Conservation (phyloP, 345 rosid species). For the Linum tenue region DNA sequence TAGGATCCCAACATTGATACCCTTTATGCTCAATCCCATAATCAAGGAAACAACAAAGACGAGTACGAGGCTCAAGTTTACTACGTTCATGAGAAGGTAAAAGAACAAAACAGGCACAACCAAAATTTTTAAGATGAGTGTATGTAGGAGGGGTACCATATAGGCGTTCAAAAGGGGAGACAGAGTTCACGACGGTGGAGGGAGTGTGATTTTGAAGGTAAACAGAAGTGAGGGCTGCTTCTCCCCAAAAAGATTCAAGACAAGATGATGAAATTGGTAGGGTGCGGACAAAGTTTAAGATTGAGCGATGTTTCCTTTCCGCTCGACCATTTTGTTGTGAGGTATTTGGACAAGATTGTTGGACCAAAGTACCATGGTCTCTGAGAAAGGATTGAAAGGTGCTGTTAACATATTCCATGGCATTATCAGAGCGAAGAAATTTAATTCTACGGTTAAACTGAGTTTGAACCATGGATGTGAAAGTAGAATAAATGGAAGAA, state of each 20-base stretch:
- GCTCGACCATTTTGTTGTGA: neutral
- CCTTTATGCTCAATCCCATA: too few relatives aligned
- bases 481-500: too few relatives aligned
- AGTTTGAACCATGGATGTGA: too few relatives aligned
- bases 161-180: neutral
- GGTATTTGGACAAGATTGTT: neutral
- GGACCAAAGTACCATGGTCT: neutral
- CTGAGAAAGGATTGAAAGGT: neutral
- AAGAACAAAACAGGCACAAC: neutral
- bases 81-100: neutral
- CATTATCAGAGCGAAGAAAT: too few relatives aligned
- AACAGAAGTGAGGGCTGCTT: neutral
- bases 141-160: neutral
- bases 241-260: neutral
- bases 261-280: neutral
- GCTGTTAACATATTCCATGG: neutral
- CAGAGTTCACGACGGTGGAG: neutral
- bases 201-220: neutral
- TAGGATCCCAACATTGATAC: neutral
- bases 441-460: too few relatives aligned
- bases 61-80: neutral
- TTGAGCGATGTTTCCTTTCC: neutral
- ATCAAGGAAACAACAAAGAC: too few relatives aligned
- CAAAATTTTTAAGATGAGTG: neutral
- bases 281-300: neutral